Conservation (phyloP, 2,329 filamentous ascomycete species). For the Colletotrichum australisinense region DNA sequence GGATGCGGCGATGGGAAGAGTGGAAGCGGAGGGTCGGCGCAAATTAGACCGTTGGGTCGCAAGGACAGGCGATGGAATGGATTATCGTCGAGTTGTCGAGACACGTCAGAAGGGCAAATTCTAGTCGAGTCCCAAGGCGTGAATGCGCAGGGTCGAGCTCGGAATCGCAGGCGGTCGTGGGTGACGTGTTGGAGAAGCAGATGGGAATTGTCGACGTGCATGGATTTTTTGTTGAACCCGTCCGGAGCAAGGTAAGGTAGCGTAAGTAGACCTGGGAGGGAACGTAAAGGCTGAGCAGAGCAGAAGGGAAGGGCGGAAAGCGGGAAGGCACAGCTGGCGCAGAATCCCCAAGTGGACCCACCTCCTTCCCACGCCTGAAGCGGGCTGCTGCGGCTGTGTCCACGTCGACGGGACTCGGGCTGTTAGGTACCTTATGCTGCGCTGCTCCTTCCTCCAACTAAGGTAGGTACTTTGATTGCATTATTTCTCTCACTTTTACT, state of each 20-base stretch:
- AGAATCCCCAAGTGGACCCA: neutral
- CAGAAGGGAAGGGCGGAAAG: neutral
- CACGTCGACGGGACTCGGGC: neutral
- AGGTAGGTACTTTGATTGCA: too few relatives aligned
- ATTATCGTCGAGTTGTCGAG: neutral
- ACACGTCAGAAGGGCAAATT: neutral
- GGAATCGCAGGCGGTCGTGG: neutral
- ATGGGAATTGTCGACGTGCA: neutral
- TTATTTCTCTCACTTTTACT: neutral
- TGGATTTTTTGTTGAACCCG: slow-evolving; percentile 22
- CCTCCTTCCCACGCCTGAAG: neutral
- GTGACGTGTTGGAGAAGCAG: slow-evolving; percentile 4
- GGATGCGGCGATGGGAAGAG: slow-evolving; percentile 22
- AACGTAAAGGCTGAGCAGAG: neutral
- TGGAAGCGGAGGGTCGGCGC: slow-evolving; percentile 28
- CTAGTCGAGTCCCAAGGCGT: neutral
- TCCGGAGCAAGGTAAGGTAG: neutral
- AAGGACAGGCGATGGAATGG: neutral
- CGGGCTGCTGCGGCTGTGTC: neutral
- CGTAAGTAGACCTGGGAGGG: neutral
- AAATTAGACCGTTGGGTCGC: slow-evolving; percentile 25
- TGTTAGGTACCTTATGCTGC: neutral
- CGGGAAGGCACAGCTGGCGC: neutral
- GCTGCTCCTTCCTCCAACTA: neutral
- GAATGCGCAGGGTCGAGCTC: neutral